A percentile compares a stretch with the other conserved stretches of the same genome.
Evolutionary conservation across 305 asterid genomes (phyloP).

Genomic region (Solanum hybrid): DNA sequence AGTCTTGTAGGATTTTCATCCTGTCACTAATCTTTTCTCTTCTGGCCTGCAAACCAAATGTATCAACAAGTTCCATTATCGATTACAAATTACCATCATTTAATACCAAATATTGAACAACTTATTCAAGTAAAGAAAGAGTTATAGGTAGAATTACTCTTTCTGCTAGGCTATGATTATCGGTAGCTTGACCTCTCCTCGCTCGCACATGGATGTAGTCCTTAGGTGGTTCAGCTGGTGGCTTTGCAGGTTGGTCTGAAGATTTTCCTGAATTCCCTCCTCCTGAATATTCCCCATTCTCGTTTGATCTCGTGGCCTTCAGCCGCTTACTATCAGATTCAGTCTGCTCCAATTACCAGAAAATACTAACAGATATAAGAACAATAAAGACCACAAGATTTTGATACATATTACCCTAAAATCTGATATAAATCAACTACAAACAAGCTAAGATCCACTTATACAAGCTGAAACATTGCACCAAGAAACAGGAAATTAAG

Average conservation of each 20-base stretch:
- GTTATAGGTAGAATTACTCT: slow-evolving; percentile 39
- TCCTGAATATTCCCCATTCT: slow-evolving; percentile 23
- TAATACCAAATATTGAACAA: background rate
- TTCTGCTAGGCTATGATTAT: slow-evolving; percentile 89
- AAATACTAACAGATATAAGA: background rate
- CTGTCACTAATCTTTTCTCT: slow-evolving; percentile 91
- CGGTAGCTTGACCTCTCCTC: slow-evolving; percentile 98
- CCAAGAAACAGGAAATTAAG: background rate
- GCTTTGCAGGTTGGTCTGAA: slow-evolving; percentile 37
- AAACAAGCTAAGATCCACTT: background rate
- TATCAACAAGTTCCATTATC: background rate
- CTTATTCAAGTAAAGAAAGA: background rate
- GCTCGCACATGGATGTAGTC: slow-evolving; percentile 86
- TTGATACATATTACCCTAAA: background rate
- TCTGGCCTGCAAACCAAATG: slow-evolving; percentile 63
- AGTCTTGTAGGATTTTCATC: slow-evolving; percentile 91
- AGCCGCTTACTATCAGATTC: slow-evolving; percentile 28
- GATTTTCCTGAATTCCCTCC: slow-evolving; percentile 48
- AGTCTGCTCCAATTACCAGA: slow-evolving; percentile 13
- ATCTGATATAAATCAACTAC: background rate
- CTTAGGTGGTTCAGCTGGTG: slow-evolving; percentile 47
- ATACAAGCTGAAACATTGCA: background rate
- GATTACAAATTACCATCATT: background rate
- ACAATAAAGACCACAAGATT: background rate
- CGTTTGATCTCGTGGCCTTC: slow-evolving; percentile 36